Percentiles rank a stretch among this genome's conserved stretches.
Evolutionary conservation across 2,329 filamentous ascomycete genomes (phyloP).

Genomic region (Hypomyces rosellus): DNA sequence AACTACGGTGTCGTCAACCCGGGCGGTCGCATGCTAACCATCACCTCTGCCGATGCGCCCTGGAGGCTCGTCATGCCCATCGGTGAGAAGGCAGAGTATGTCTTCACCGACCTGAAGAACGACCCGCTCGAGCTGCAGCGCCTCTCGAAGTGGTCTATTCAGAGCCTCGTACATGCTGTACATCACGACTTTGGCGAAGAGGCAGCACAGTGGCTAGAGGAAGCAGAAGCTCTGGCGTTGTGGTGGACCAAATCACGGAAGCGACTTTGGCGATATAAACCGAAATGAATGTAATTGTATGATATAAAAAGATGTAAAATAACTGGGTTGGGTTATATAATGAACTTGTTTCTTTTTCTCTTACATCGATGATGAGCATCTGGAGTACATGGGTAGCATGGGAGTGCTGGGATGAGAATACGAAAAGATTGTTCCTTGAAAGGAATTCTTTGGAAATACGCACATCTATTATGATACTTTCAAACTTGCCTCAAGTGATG

Average conservation of each 20-base stretch:
- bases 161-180: constrained; percentile 16
- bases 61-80: constrained; percentile 21
- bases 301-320: too few species aligned
- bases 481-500: too few species aligned
- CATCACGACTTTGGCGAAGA: constrained; percentile 19
- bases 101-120: constrained; percentile 22
- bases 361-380: too few species aligned
- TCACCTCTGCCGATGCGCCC: constrained; percentile 16
- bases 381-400: too few species aligned
- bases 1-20: constrained; percentile 22
- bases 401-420: too few species aligned
- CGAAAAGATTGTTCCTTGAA: too few species aligned
- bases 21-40: constrained; percentile 18
- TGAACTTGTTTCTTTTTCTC: too few species aligned
- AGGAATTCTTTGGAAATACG: too few species aligned
- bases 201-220: constrained; percentile 26
- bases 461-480: too few species aligned
- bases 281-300: not conserved
- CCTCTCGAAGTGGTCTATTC: constrained; percentile 8
- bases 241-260: constrained; percentile 20
- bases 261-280: not conserved
- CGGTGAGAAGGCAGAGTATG: constrained; percentile 24
- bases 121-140: constrained; percentile 19
- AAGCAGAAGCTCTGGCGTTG: constrained; percentile 25
- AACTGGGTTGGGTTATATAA: too few species aligned